Conservation (phyloP, 2,329 filamentous ascomycete genomes). For the Ophiocordyceps camponoti-saundersi region DNA sequence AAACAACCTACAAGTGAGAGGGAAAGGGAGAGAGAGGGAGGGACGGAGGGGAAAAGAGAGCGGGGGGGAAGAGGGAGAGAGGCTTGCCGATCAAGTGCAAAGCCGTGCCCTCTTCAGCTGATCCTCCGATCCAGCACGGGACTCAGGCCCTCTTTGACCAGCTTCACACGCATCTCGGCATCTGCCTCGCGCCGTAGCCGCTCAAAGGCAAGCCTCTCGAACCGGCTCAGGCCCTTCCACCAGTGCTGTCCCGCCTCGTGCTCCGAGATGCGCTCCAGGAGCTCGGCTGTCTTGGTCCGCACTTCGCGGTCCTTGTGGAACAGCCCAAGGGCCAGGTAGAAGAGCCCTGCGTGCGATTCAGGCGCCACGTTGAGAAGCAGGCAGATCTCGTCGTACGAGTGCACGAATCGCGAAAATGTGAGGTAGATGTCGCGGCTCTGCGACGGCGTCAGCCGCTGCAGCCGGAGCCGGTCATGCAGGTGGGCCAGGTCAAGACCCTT, state of each 20-base stretch:
- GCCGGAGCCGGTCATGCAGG: constrained; percentile 78
- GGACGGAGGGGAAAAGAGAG: too few species aligned
- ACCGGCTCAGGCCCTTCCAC: constrained; percentile 73
- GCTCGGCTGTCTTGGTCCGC: constrained; percentile 55
- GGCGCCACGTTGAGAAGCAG: constrained; percentile 69
- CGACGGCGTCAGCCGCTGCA: constrained; percentile 57
- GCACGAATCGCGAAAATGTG: constrained; percentile 57
- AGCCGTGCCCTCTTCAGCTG: constrained; percentile 20
- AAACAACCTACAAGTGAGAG: neutral
- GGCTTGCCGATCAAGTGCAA: neutral
- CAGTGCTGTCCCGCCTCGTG: constrained; percentile 90
- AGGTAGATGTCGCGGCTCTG: constrained; percentile 77
- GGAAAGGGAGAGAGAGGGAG: too few species aligned
- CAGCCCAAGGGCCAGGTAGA: constrained; percentile 77
- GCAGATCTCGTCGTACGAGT: constrained; percentile 71
- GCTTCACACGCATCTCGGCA: constrained; percentile 27
- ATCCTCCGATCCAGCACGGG: constrained; percentile 27
- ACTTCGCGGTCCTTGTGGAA: constrained; percentile 82
- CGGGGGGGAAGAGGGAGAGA: too few species aligned
- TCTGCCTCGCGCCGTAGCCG: constrained; percentile 55
- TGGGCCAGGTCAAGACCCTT: constrained; percentile 79
- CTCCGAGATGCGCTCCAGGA: constrained; percentile 66
- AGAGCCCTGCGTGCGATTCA: constrained; percentile 73
- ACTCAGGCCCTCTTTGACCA: constrained; percentile 25
- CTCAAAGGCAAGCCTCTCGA: constrained; percentile 73